Conservation (phyloP, 306 rosid genomes). For the Canavalia ensiformis region DNA sequence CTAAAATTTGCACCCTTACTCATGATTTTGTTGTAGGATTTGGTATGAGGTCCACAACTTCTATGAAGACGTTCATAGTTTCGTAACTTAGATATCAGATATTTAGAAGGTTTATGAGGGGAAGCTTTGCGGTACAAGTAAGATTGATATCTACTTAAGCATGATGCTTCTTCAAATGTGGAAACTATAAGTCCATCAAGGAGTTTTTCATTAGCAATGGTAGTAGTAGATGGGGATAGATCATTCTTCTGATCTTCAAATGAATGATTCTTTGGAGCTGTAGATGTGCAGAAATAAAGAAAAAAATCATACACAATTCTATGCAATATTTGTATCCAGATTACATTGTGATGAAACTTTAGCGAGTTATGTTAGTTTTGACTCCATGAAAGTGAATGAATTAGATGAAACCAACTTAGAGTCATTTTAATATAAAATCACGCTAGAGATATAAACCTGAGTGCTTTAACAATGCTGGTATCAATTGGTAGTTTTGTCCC, state of each 20-base stretch:
- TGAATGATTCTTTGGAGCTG: constrained; percentile 45
- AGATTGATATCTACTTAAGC: constrained; percentile 75
- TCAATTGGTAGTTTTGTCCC: background rate
- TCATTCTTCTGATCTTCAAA: constrained; percentile 37
- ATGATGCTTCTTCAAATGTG: constrained; percentile 62
- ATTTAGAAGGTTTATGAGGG: constrained; percentile 65
- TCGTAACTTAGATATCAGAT: constrained; percentile 70
- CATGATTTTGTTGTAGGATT: constrained; percentile 62
- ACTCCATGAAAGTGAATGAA: constrained; percentile 9
- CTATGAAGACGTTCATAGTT: constrained; percentile 77
- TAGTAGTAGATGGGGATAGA: constrained; percentile 21
- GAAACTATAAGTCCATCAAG: constrained; percentile 71
- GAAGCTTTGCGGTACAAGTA: constrained; percentile 62
- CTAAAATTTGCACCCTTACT: constrained; percentile 48
- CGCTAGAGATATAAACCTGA: constrained; percentile 17
- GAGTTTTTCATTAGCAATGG: constrained; percentile 44
- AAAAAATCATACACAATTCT: background rate
- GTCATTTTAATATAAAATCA: constrained; percentile 22
- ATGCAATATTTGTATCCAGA: constrained; percentile 6
- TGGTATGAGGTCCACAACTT: constrained; percentile 73
- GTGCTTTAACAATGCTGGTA: constrained; percentile 20
- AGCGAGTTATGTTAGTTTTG: background rate
- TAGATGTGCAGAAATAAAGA: constrained; percentile 25
- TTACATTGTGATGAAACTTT: background rate
- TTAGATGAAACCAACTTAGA: constrained; percentile 2